phyloP scores from a whole-genome alignment of 2,329 filamentous ascomycete genomes.

The Ceratocystis smalleyi region DNA sequence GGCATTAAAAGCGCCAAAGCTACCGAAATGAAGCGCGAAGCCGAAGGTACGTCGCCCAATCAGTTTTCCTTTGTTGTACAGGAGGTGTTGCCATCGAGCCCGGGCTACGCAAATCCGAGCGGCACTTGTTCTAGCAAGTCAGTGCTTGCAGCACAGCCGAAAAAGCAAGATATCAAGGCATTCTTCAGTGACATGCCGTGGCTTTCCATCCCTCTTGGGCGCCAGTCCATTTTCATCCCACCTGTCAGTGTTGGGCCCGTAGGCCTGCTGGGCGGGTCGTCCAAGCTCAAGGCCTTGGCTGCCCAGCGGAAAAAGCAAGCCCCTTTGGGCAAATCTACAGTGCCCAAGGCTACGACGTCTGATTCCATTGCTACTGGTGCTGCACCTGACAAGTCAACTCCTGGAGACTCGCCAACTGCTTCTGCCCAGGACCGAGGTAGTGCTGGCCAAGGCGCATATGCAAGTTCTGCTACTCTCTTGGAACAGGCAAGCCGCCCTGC shows the following conservation, averaged over 20 bases:
- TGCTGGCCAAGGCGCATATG: not conserved
- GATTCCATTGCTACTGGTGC: not conserved
- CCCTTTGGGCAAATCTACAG: not conserved
- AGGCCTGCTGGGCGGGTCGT: constrained; percentile 66
- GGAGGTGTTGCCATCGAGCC: constrained; percentile 18
- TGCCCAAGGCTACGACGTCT: not conserved
- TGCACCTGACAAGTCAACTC: constrained; percentile 8
- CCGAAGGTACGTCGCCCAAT: constrained; percentile 27
- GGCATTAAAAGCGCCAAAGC: constrained; percentile 26
- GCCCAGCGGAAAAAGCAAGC: constrained; percentile 74
- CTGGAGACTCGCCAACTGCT: not conserved
- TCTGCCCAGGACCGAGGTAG: not conserved
- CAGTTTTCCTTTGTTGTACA: constrained; percentile 2
- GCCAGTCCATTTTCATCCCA: constrained; percentile 49
- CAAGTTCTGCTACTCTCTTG: not conserved
- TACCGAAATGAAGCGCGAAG: constrained; percentile 25
- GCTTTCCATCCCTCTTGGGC: constrained; percentile 53
- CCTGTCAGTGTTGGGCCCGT: constrained; percentile 31
- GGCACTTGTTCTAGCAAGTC: not conserved
- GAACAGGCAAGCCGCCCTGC: not conserved
- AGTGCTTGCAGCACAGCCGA: not conserved
- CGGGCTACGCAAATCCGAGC: not conserved
- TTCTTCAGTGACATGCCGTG: constrained; percentile 81
- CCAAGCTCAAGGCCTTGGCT: constrained; percentile 81
- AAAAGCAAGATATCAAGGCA: constrained; percentile 18